A percentile compares a stretch with the other conserved stretches of the same genome.
These are phyloP conservation scores for Boletus subparvulus DNA, from an alignment of 768 basidiomycete genomes.

Conservation along the genomic window DNA sequence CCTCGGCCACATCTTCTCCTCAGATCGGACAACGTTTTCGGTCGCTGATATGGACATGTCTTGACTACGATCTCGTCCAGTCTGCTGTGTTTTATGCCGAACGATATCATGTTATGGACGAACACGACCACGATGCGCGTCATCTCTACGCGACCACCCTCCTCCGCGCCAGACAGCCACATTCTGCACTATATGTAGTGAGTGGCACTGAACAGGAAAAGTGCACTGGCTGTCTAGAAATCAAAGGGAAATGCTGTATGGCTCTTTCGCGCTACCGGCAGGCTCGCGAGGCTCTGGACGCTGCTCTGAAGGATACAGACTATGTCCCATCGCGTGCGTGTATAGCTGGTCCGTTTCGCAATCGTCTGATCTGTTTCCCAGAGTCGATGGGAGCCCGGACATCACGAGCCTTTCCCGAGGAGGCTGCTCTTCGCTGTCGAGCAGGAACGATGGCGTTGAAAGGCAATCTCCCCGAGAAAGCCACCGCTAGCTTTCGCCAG, in stretches of 20 bases:
- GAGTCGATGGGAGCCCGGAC: constrained; percentile 55
- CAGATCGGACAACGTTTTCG: constrained; percentile 68
- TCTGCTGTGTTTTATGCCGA: constrained; percentile 91
- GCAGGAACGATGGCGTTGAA: constrained; percentile 75
- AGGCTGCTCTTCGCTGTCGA: constrained; percentile 72
- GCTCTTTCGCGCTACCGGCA: constrained; percentile 72
- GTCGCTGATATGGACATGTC: constrained; percentile 76
- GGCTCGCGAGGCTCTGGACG: constrained; percentile 70
- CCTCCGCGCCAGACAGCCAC: constrained; percentile 65
- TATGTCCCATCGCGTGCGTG: constrained; percentile 60
- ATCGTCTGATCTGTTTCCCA: constrained; percentile 29
- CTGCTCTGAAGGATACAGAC: constrained; percentile 50
- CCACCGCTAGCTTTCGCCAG: constrained; percentile 66
- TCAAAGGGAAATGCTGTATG: constrained; percentile 76
- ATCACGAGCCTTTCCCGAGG: constrained; percentile 64
- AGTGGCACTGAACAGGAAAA: constrained; percentile 57
- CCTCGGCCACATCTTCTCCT: constrained; percentile 46
- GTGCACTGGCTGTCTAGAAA: constrained; percentile 75
- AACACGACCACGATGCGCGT: constrained; percentile 72
- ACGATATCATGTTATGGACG: constrained; percentile 72
- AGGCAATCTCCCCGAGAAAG: constrained; percentile 75
- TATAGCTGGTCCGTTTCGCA: constrained; percentile 1
- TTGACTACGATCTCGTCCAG: constrained; percentile 74
- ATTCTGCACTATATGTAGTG: constrained; percentile 73
- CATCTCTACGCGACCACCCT: constrained; percentile 83